Percentiles rank a stretch among this genome's conserved stretches.
These are phyloP conservation scores for Paraphoma chrysanthemicola DNA, from an alignment of 2,329 filamentous ascomycete genomes.

Conservation along the genomic window DNA sequence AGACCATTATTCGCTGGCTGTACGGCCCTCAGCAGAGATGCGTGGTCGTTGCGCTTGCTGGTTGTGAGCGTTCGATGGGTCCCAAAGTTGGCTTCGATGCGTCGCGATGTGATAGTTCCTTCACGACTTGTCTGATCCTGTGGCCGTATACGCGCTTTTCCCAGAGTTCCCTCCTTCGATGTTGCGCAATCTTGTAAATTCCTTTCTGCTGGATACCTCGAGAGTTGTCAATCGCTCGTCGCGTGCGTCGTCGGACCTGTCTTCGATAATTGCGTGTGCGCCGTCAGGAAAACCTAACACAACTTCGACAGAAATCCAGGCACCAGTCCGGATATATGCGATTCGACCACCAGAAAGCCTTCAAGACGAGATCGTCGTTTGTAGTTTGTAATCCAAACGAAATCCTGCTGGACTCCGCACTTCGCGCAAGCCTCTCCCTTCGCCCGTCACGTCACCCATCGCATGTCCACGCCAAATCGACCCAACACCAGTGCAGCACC, in stretches of 20 bases:
- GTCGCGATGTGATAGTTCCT: no score
- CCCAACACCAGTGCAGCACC: background rate
- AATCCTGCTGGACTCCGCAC: background rate
- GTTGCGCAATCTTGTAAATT: no score
- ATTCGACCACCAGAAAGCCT: background rate
- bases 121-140: no score
- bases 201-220: no score
- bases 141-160: background rate
- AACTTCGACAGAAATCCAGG: background rate
- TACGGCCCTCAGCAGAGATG: background rate
- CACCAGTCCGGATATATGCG: background rate
- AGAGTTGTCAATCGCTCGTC: no score
- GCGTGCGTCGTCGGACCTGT: no score
- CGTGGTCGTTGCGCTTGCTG: background rate
- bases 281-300: no score
- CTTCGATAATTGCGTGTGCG: no score
- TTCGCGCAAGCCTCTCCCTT: background rate
- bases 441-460: background rate
- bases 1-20: background rate
- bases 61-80: background rate
- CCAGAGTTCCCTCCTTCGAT: background rate
- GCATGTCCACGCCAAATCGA: background rate
- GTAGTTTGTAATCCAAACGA: background rate
- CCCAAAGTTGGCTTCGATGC: no score
- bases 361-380: background rate